Conservation (phyloP, 306 rosid genomes). For the Betula pendula region DNA sequence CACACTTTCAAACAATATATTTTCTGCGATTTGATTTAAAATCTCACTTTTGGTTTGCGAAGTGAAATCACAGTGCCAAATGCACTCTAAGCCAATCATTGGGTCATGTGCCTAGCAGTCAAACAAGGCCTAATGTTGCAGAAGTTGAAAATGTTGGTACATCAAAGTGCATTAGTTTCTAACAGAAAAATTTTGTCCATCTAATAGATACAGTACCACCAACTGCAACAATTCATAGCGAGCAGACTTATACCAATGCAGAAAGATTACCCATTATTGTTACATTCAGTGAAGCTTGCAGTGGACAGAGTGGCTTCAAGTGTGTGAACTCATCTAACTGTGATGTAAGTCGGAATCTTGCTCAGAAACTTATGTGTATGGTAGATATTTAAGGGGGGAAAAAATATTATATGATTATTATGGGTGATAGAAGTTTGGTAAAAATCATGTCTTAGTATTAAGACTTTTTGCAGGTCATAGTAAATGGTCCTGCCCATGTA, state of each 20-base stretch:
- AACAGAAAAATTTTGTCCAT: not conserved
- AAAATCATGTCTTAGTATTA: not conserved
- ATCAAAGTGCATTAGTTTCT: too few relatives aligned
- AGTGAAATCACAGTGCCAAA: too few relatives aligned
- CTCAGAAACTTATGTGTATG: not conserved
- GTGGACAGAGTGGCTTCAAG: slow-evolving; percentile 50
- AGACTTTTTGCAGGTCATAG: slow-evolving; percentile 35
- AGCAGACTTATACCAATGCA: slow-evolving; percentile 46
- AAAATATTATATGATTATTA: slow-evolving; percentile 5
- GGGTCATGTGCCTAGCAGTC: too few relatives aligned
- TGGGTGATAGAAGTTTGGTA: not conserved
- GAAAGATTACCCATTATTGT: slow-evolving; percentile 42
- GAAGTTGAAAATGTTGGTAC: not conserved
- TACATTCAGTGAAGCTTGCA: slow-evolving; percentile 60
- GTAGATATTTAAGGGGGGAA: not conserved
- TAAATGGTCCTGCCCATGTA: slow-evolving; percentile 49
- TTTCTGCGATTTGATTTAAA: too few relatives aligned
- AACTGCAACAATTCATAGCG: slow-evolving; percentile 52
- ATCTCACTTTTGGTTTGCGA: too few relatives aligned
- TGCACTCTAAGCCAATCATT: too few relatives aligned
- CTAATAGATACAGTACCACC: slow-evolving; percentile 56
- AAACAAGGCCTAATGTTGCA: not conserved
- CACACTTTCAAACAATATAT: too few relatives aligned
- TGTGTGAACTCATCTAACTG: slow-evolving; percentile 62
- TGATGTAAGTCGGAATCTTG: slow-evolving; percentile 49